phyloP scores from a whole-genome alignment of 192 early-diverging fungal species.

The Entomortierella lignicola region DNA sequence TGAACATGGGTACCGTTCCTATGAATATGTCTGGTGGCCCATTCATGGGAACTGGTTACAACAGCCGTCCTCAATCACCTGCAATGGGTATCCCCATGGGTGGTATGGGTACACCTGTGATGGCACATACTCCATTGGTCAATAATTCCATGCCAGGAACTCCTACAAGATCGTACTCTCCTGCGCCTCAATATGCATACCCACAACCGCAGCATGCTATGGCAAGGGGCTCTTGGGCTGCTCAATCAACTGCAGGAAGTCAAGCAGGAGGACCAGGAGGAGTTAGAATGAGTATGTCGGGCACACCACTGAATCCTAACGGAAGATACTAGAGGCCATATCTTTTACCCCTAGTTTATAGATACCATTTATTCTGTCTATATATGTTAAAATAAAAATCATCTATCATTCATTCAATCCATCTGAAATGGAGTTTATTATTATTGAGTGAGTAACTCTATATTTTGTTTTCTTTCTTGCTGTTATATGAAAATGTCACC shows the following conservation, averaged over 20 bases:
- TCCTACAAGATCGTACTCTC: conserved; percentile 35
- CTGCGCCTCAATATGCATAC: conserved; percentile 34
- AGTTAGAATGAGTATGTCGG: conserved; percentile 6
- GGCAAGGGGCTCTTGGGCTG: conserved; percentile 5
- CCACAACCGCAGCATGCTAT: conserved; percentile 2
- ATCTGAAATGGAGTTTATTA: no score
- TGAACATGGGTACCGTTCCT: not conserved
- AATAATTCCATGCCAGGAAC: conserved; percentile 20
- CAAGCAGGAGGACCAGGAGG: conserved; percentile 3
- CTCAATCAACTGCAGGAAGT: conserved; percentile 1
- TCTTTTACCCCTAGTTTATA: not conserved
- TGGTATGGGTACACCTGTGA: conserved; percentile 20
- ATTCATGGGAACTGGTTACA: conserved; percentile 11
- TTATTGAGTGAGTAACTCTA: no score
- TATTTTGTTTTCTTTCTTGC: no score
- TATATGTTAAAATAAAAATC: not conserved
- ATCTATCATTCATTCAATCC: no score
- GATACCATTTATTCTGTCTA: not conserved
- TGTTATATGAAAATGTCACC: no score
- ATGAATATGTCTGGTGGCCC: conserved; percentile 14
- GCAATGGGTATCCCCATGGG: conserved; percentile 22
- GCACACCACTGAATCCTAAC: conserved; percentile 10
- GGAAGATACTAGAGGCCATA: not conserved
- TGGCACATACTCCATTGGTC: not conserved
- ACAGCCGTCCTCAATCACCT: conserved; percentile 52